These are phyloP conservation scores for Dentipellis sp. DNA, from an alignment of 768 basidiomycete genomes.

Conservation along the genomic window DNA sequence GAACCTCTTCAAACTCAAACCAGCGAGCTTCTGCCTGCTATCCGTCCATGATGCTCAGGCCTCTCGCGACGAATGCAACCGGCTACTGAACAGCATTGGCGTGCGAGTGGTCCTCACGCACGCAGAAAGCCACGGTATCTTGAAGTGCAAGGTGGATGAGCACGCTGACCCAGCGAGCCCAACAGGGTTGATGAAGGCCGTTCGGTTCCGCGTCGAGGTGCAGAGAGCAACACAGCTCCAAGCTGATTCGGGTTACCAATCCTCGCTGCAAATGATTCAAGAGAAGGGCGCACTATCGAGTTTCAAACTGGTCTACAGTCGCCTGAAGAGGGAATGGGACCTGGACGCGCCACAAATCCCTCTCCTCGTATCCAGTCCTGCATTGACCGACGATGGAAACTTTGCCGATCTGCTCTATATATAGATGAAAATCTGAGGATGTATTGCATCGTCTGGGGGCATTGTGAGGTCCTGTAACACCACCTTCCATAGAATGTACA, in stretches of 20 bases:
- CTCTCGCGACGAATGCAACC: constrained; percentile 66
- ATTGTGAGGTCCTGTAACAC: background rate
- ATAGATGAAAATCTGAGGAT: background rate
- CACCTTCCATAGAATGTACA: constrained; percentile 2
- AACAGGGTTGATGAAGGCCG: constrained; percentile 51
- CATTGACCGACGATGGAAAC: constrained; percentile 20
- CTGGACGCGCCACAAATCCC: constrained; percentile 32
- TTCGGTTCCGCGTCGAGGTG: constrained; percentile 80
- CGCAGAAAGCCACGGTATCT: constrained; percentile 49
- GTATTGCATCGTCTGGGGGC: background rate
- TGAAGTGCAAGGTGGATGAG: constrained; percentile 75
- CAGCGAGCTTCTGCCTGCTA: constrained; percentile 45
- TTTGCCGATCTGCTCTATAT: constrained; percentile 28
- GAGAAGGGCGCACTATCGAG: constrained; percentile 84
- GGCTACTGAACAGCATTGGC: constrained; percentile 63
- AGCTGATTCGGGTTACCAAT: constrained; percentile 38
- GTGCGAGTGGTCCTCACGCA: constrained; percentile 59
- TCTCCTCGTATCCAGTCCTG: constrained; percentile 20
- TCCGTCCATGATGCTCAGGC: constrained; percentile 51
- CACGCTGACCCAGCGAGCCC: constrained; percentile 44
- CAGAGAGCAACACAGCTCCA: constrained; percentile 32
- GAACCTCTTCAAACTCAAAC: constrained; percentile 82
- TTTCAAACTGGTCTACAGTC: constrained; percentile 66
- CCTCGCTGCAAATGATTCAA: constrained; percentile 58
- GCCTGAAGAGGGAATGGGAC: constrained; percentile 63